A percentile compares a stretch with the other conserved stretches of the same genome.
phyloP scores from a whole-genome alignment of 306 rosid species.

The Prunus padus region DNA sequence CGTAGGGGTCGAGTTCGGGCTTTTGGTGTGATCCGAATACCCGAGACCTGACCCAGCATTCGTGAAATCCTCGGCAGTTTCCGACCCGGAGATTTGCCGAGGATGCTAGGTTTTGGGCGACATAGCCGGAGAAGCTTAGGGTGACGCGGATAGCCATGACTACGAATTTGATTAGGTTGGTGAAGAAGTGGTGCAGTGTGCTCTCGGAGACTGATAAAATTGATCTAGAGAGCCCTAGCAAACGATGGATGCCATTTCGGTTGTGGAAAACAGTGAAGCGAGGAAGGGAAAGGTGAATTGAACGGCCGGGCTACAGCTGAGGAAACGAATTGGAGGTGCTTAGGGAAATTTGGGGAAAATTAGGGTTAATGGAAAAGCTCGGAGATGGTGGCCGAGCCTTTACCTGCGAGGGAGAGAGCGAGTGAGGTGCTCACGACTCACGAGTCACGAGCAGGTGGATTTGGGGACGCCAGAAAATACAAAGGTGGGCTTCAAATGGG shows the following conservation, averaged over 20 bases:
- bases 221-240: slow-evolving; percentile 42
- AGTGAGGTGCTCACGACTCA: not conserved
- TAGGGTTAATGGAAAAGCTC: not conserved
- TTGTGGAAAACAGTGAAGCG: slow-evolving; percentile 29
- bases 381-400: slow-evolving; percentile 11
- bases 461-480: not conserved
- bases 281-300: slow-evolving; percentile 38
- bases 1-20: slow-evolving; percentile 46
- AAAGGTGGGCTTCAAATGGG: not conserved
- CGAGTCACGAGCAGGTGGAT: not conserved
- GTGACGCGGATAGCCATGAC: slow-evolving; percentile 82
- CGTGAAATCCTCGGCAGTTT: slow-evolving; percentile 53
- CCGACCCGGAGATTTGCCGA: slow-evolving; percentile 58
- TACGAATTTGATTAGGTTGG: slow-evolving; percentile 27
- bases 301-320: not conserved
- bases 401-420: not conserved
- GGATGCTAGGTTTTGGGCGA: slow-evolving; percentile 74
- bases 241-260: slow-evolving; percentile 32
- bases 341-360: not conserved
- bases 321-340: slow-evolving; percentile 21
- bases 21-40: slow-evolving; percentile 52
- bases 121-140: slow-evolving; percentile 68
- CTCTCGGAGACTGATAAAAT: slow-evolving; percentile 20
- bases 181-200: slow-evolving; percentile 44
- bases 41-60: slow-evolving; percentile 65